Conservation (phyloP, 805 yeast species). For the Candida sakaeoensis region DNA sequence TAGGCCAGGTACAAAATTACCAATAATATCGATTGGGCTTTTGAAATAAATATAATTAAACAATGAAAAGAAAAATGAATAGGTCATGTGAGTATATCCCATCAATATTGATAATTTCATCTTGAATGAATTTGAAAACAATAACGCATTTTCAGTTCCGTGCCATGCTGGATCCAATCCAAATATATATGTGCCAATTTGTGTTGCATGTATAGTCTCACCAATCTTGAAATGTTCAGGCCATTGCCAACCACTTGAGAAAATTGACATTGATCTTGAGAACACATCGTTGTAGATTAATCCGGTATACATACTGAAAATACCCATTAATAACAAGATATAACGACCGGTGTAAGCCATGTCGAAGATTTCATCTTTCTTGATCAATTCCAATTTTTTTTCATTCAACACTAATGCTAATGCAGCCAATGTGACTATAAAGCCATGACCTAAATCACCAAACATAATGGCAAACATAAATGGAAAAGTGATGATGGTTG, state of each 20-base stretch:
- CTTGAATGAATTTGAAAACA: slow-evolving; percentile 93
- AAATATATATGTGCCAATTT: slow-evolving; percentile 67
- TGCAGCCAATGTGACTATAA: slow-evolving; percentile 74
- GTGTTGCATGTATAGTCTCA: slow-evolving; percentile 62
- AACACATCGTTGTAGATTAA: slow-evolving; percentile 89
- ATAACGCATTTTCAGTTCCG: slow-evolving; percentile 86
- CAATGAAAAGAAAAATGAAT: slow-evolving; percentile 79
- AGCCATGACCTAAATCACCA: slow-evolving; percentile 97
- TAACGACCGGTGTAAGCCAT: slow-evolving; percentile 96
- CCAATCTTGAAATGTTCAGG: slow-evolving; percentile 71
- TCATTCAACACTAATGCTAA: slow-evolving; percentile 70
- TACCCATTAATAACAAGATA: slow-evolving; percentile 86
- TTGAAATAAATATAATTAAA: slow-evolving; percentile 72
- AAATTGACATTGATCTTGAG: slow-evolving; percentile 84
- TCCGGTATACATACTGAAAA: slow-evolving; percentile 94
- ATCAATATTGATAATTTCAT: slow-evolving; percentile 93
- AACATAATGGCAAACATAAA: slow-evolving; percentile 99
- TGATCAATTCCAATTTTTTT: slow-evolving; percentile 58
- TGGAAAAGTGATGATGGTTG: slow-evolving; percentile 94
- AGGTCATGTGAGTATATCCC: slow-evolving; percentile 95
- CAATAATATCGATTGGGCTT: slow-evolving; percentile 75
- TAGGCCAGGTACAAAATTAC: slow-evolving; percentile 92
- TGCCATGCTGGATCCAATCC: slow-evolving; percentile 98
- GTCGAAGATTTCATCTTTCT: slow-evolving; percentile 90
- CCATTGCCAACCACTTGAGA: slow-evolving; percentile 92